Percentiles rank a stretch among this genome's conserved stretches.
phyloP scores from a whole-genome alignment of 164 flowering plant species.

The Tetrastigma voinierianum region DNA sequence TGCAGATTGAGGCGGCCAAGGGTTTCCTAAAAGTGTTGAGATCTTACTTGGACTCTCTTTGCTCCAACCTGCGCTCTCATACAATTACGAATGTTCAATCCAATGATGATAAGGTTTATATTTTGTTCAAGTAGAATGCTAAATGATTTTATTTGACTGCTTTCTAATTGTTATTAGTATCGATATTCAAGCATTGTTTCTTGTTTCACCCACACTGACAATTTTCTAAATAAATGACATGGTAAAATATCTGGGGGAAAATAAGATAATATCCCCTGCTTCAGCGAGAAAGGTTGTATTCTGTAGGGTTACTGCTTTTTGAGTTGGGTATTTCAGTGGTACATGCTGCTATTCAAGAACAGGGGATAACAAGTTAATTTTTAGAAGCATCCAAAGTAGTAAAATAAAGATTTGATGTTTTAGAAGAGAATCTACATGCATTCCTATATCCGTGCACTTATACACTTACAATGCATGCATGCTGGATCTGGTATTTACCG shows the following conservation, averaged over 20 bases:
- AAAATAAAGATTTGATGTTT: too few relatives aligned
- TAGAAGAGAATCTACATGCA: too few relatives aligned
- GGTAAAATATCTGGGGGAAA: background rate
- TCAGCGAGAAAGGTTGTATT: background rate
- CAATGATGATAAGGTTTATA: slow-evolving; percentile 88
- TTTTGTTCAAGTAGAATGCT: background rate
- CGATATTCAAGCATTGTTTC: background rate
- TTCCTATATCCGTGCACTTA: too few relatives aligned
- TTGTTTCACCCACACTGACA: background rate
- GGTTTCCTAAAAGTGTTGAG: slow-evolving; percentile 73
- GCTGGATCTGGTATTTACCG: too few relatives aligned
- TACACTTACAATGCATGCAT: too few relatives aligned
- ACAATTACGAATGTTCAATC: slow-evolving; percentile 98
- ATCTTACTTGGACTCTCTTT: slow-evolving; percentile 81
- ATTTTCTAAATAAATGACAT: background rate
- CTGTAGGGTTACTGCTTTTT: background rate
- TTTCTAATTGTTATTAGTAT: background rate
- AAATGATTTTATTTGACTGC: background rate
- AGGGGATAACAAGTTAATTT: background rate
- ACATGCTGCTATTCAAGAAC: background rate
- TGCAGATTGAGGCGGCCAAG: slow-evolving; percentile 86
- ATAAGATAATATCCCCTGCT: background rate
- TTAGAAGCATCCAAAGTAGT: background rate
- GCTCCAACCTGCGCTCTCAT: slow-evolving; percentile 89
- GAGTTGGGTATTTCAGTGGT: background rate